Conservation (phyloP, 305 asterid species). For the Fraxinus xanthoxyloides region DNA sequence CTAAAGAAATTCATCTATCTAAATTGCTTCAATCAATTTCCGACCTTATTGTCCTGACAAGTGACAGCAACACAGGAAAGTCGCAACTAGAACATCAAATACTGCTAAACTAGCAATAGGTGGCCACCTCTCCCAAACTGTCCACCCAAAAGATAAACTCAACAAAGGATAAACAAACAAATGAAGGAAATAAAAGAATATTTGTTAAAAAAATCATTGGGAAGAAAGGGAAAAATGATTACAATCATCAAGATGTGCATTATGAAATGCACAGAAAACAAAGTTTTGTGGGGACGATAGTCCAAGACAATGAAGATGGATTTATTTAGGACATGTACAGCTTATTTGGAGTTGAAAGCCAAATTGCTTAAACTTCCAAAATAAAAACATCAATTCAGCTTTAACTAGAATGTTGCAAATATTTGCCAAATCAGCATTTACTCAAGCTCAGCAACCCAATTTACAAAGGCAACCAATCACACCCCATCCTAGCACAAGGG, state of each 20-base stretch:
- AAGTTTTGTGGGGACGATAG: not conserved
- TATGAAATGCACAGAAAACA: not conserved
- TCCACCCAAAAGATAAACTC: not conserved
- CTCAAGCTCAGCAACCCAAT: not conserved
- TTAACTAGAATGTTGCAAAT: not conserved
- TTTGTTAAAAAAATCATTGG: not conserved
- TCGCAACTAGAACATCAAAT: not conserved
- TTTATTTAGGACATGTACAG: not conserved
- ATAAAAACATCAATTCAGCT: not conserved
- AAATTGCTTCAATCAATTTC: not conserved
- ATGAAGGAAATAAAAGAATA: not conserved
- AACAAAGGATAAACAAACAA: not conserved
- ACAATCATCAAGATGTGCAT: not conserved
- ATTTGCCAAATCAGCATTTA: not conserved
- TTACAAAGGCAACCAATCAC: constrained; percentile 1
- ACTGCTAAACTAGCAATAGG: not conserved
- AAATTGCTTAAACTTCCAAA: not conserved
- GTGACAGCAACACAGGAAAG: not conserved
- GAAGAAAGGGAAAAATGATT: not conserved
- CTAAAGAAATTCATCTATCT: not conserved
- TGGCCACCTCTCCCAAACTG: not conserved
- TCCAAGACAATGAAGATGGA: not conserved
- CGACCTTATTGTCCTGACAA: not conserved
- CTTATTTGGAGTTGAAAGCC: not conserved
- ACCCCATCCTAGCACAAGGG: not conserved